These are phyloP conservation scores for Mucor circinelloides DNA, from an alignment of 371 early-diverging fungal genomes.

Conservation along the genomic window DNA sequence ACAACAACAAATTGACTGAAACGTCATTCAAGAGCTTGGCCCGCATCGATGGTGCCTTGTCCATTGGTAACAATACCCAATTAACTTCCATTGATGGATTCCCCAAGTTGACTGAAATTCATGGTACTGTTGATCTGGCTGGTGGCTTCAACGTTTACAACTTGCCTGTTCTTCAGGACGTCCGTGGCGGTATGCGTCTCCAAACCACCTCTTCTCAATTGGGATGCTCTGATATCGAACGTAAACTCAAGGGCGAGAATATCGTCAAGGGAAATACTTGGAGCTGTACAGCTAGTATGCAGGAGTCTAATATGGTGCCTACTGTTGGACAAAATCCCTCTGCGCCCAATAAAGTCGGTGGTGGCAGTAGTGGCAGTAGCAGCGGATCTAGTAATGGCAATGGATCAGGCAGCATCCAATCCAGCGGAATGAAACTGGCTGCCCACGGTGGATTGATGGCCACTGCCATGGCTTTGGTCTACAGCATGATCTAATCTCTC, in stretches of 20 bases:
- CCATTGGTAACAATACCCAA: conserved; percentile 61
- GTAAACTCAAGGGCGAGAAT: conserved; percentile 38
- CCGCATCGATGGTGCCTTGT: conserved; percentile 55
- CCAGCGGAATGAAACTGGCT: neutral
- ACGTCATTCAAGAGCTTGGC: conserved; percentile 51
- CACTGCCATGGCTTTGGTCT: conserved; percentile 3
- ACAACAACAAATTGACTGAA: conserved; percentile 51
- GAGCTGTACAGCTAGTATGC: conserved; percentile 47
- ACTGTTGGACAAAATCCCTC: conserved; percentile 40
- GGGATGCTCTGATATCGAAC: conserved; percentile 38
- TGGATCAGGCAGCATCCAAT: neutral
- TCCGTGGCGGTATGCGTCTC: conserved; percentile 55
- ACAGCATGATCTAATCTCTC: neutral
- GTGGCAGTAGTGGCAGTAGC: neutral
- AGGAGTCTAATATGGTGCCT: conserved; percentile 36
- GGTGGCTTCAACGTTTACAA: conserved; percentile 49
- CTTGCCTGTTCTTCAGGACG: conserved; percentile 49
- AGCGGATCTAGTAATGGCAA: neutral
- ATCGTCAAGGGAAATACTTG: conserved; percentile 50
- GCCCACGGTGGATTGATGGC: conserved; percentile 14
- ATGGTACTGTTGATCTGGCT: conserved; percentile 56
- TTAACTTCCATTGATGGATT: conserved; percentile 52
- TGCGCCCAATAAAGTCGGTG: neutral
- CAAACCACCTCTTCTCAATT: conserved; percentile 46
- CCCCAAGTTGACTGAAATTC: conserved; percentile 44